Evolutionary conservation across 2,329 filamentous ascomycete species (phyloP).

Genomic region (Ramichloridium luteum): DNA sequence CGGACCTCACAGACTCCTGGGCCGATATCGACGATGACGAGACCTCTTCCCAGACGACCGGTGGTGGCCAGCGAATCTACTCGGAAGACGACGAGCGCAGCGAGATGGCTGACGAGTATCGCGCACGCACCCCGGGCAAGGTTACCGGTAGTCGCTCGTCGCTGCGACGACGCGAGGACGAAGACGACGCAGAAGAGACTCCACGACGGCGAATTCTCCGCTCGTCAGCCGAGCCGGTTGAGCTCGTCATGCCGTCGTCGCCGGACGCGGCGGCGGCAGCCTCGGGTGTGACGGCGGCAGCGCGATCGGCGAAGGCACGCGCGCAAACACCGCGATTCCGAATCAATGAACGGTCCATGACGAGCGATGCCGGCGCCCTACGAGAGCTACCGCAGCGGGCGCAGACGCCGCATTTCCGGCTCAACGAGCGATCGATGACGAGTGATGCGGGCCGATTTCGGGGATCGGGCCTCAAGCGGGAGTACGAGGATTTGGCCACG

Average conservation of each 20-base stretch:
- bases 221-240: conserved; percentile 24
- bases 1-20: conserved; percentile 24
- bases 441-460: conserved; percentile 19
- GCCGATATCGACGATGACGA: conserved; percentile 20
- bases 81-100: conserved; percentile 19
- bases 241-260: conserved; percentile 33
- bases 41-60: conserved; percentile 3
- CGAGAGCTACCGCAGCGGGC: conserved; percentile 8
- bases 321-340: conserved; percentile 14
- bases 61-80: conserved; percentile 16
- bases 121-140: conserved; percentile 5
- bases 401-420: conserved; percentile 18
- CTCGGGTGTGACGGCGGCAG: no score
- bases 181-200: conserved; percentile 4
- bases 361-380: conserved; percentile 20
- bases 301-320: conserved; percentile 7
- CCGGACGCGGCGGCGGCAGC: conserved; percentile 14
- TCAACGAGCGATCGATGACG: conserved; percentile 21
- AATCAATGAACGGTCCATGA: conserved; percentile 20
- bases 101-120: conserved; percentile 17
- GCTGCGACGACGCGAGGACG: conserved; percentile 3
- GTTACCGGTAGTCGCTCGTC: conserved; percentile 10
- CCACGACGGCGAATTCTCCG: conserved; percentile 13
- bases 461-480: conserved; percentile 9
- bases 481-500: conserved; percentile 16